These are phyloP conservation scores for Spinellus fusiger DNA, from an alignment of 192 early-diverging fungal species.

Conservation along the genomic window DNA sequence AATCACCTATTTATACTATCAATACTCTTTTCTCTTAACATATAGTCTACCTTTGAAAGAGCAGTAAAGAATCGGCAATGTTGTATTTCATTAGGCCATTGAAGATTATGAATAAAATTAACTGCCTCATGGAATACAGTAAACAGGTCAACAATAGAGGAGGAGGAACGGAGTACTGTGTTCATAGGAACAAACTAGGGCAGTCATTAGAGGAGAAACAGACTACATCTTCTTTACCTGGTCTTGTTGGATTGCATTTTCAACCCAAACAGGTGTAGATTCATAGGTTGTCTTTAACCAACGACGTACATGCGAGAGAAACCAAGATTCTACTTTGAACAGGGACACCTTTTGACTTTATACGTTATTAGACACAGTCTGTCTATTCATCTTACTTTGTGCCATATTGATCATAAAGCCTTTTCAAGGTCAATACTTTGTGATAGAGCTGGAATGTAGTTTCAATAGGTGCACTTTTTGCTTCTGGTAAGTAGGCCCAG, in stretches of 20 bases:
- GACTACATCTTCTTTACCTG: slow-evolving; percentile 31
- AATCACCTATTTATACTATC: slow-evolving; percentile 27
- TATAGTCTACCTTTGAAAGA: slow-evolving; percentile 56
- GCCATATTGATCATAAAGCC: slow-evolving; percentile 42
- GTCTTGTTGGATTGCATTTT: slow-evolving; percentile 60
- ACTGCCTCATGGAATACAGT: slow-evolving; percentile 70
- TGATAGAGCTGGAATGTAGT: slow-evolving; percentile 52
- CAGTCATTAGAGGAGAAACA: not conserved
- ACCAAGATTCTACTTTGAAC: slow-evolving; percentile 70
- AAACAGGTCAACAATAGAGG: slow-evolving; percentile 77
- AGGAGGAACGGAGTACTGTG: slow-evolving; percentile 53
- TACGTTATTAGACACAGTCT: not conserved
- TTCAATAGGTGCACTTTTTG: slow-evolving; percentile 37
- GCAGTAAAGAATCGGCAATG: slow-evolving; percentile 56
- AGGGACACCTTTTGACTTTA: slow-evolving; percentile 30
- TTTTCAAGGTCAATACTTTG: slow-evolving; percentile 38
- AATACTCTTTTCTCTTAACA: slow-evolving; percentile 3
- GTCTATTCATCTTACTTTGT: slow-evolving; percentile 29
- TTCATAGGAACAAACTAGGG: slow-evolving; percentile 49
- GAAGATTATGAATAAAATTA: slow-evolving; percentile 61
- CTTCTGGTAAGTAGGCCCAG: slow-evolving; percentile 40
- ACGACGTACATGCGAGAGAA: slow-evolving; percentile 59
- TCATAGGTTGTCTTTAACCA: slow-evolving; percentile 59
- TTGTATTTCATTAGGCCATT: slow-evolving; percentile 57
- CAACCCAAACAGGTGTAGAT: slow-evolving; percentile 68